Conservation (phyloP, 768 basidiomycete genomes). For the Suillus tomentosus region DNA sequence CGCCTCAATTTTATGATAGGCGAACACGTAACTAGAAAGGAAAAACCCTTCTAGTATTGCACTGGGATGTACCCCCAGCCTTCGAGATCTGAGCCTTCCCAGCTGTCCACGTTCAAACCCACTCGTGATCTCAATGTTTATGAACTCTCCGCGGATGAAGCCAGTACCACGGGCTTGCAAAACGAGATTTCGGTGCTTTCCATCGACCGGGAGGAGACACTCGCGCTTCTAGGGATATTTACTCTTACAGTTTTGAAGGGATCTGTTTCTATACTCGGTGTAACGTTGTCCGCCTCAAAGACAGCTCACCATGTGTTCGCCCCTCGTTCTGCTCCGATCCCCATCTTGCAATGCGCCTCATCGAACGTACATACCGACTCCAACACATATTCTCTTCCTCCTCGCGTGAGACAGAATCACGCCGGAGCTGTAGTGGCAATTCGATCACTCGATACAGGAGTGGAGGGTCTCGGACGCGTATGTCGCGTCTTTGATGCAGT, state of each 20-base stretch:
- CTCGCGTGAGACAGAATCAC: constrained; percentile 20
- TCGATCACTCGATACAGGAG: constrained; percentile 56
- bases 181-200: background rate
- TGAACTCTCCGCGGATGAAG: constrained; percentile 1
- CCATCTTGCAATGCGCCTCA: constrained; percentile 44
- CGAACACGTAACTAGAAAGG: too few species aligned
- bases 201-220: background rate
- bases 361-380: constrained; percentile 11
- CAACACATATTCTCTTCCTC: constrained; percentile 6
- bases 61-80: background rate
- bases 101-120: background rate
- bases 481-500: constrained; percentile 62
- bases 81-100: background rate
- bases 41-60: too few species aligned
- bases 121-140: background rate
- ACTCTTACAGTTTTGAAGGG: constrained; percentile 64
- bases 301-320: constrained; percentile 62
- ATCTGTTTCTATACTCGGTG: constrained; percentile 58
- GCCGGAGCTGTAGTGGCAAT: constrained; percentile 52
- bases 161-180: background rate
- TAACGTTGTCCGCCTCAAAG: constrained; percentile 44
- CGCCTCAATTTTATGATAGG: too few species aligned
- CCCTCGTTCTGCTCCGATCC: constrained; percentile 78
- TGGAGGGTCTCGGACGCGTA: constrained; percentile 67
- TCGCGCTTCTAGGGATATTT: constrained; percentile 73